Evolutionary conservation across 306 rosid species (phyloP), one percentile per base, ranked within the genome.

Genomic region (Cucurbita ficifolia): DNA sequence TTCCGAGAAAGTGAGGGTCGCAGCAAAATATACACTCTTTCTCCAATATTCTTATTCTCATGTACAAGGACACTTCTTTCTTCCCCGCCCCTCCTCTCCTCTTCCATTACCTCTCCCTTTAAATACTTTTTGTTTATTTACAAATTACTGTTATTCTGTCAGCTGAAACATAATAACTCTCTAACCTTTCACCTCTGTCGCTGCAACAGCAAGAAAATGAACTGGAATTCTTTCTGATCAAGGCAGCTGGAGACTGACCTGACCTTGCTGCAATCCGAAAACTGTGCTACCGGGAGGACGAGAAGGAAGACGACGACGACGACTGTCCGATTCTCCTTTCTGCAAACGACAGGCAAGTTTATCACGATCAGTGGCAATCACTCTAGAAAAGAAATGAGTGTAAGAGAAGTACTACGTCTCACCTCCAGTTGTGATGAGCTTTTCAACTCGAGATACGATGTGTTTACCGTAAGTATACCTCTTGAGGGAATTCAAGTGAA

Each of bases 341-440:
- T 94, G 97, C 83, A 77, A 77, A 75, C n/a, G 19, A 72, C 2
- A 67, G 36, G 63, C 22, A 16, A 48, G 55, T 79, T 39, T 11
- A 57, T 46, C 51, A 29, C 13, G 38, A 29, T 21, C 51, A 43
- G 69, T 42, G 45, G 38, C 67, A 0, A 4, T 4, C 17, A 24
- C 12, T 12, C 22, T 12, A n/a, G 0, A 10, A 60, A 33, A 35
- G 24, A 42, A 35, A 60, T 6, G 4, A 38, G 18, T 3, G 0
- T 38, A 29, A 19, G 8, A 5, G 75, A 51, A 17, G 6, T 29
- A 60, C 72, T 61, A 22, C 33, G 33, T 29, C 81, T 85, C 62
- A 94, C 99, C 97, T 89, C 97, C 97, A 0, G 99, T 83, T 52
- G 96, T 81, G 76, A 94, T 89, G 80, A 94, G 95, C 84, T 94